Percentiles rank a stretch among this genome's conserved stretches.
These are phyloP conservation scores for Penicillium subrubescens DNA, from an alignment of 495 filamentous ascomycete genomes.

Conservation along the genomic window DNA sequence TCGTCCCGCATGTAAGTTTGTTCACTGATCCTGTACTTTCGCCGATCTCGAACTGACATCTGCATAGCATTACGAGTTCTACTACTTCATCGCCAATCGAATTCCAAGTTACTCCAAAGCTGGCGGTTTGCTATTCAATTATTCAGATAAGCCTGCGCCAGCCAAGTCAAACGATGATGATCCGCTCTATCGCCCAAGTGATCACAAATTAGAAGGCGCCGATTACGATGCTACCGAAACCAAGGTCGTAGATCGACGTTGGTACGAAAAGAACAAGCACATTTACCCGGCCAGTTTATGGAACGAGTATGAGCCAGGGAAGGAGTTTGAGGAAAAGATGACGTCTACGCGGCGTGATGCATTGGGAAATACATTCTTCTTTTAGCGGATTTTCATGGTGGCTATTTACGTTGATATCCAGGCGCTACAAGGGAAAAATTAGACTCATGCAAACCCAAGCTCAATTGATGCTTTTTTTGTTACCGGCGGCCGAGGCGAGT, in stretches of 20 bases:
- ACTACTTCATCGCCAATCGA: constrained; percentile 93
- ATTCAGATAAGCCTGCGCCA: constrained; percentile 59
- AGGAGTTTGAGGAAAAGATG: constrained; percentile 80
- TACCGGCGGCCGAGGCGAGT: constrained; percentile 3
- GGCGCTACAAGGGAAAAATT: constrained; percentile 15
- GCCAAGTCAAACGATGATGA: constrained; percentile 41
- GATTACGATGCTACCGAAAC: constrained; percentile 81
- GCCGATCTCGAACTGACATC: constrained; percentile 21
- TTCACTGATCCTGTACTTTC: too few species aligned
- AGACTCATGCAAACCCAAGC: constrained; percentile 19
- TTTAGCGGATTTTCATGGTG: constrained; percentile 44
- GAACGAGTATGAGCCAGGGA: constrained; percentile 90
- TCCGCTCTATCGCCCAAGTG: constrained; percentile 48
- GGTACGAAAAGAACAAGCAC: constrained; percentile 97
- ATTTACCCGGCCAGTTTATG: constrained; percentile 95
- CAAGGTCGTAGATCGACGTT: constrained; percentile 93
- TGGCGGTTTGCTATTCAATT: constrained; percentile 70
- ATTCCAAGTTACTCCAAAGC: constrained; percentile 64
- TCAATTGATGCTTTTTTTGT: constrained; percentile 9
- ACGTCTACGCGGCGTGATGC: constrained; percentile 66
- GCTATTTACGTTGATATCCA: constrained; percentile 12
- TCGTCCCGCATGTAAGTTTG: constrained; percentile 85
- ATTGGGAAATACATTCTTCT: constrained; percentile 93
- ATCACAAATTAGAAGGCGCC: constrained; percentile 68
- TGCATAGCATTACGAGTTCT: constrained; percentile 87